A percentile compares a stretch with the other conserved stretches of the same genome.
These are phyloP conservation scores for Flaveria brownii DNA, from an alignment of 129 eudicot genomes.

Conservation along the genomic window DNA sequence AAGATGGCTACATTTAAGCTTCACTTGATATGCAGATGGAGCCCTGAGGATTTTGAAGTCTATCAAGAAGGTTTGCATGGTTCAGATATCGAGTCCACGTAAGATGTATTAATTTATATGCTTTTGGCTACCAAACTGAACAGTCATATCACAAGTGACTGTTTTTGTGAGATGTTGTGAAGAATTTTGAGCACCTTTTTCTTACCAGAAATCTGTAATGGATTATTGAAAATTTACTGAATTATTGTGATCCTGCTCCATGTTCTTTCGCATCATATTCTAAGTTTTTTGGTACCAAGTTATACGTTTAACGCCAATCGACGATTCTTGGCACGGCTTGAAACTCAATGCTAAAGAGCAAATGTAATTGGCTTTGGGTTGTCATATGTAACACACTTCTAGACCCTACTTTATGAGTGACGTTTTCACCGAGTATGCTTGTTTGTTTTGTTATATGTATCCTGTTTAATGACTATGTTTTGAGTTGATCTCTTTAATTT, in stretches of 20 bases:
- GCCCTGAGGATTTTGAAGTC: slow-evolving; percentile 70
- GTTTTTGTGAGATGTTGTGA: not conserved
- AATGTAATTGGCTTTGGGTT: not conserved
- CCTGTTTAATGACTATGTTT: no score
- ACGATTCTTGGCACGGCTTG: not conserved
- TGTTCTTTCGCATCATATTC: not conserved
- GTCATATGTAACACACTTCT: not conserved
- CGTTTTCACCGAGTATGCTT: no score
- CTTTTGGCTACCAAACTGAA: not conserved
- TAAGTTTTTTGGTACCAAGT: not conserved
- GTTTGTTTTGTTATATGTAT: no score
- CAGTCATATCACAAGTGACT: not conserved
- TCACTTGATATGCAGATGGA: slow-evolving; percentile 73
- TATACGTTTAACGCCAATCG: not conserved
- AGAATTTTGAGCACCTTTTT: not conserved
- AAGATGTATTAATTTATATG: slow-evolving; percentile 9
- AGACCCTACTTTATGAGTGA: no score
- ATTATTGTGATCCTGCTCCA: not conserved
- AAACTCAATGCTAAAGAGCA: no score
- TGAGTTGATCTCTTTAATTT: no score
- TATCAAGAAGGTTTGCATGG: slow-evolving; percentile 67
- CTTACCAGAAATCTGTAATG: slow-evolving; percentile 4
- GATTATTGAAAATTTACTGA: not conserved
- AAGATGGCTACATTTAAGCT: slow-evolving; percentile 86
- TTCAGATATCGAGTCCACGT: slow-evolving; percentile 69